Evolutionary conservation across 306 rosid genomes (phyloP), one percentile per base, ranked within the genome.

Genomic region (Gastrolobium villosum): DNA sequence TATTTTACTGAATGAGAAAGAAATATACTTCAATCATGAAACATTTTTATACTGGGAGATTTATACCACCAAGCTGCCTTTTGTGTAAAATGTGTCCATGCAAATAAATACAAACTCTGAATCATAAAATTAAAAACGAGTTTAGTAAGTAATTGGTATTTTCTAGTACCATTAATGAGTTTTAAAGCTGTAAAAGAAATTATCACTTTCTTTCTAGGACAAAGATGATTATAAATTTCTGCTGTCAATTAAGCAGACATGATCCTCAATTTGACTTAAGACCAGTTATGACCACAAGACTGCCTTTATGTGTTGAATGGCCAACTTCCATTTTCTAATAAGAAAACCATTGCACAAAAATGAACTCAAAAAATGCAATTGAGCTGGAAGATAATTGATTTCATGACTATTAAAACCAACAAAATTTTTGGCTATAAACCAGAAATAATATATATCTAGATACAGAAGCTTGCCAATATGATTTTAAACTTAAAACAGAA

Each of bases 401-500:
- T 13, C 26, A 49, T n/a, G 55, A 13, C 55, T 13, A 49, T n/a
- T 14, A 14, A 49, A 49, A 49, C 55, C 20, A 5, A 11, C 55
- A 13, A 49, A 49, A 4, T n/a, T 61, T 44, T 6, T 26, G n/a
- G 26, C 63, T 65, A 13, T 30, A 4, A 43, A 32, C 81, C 20
- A n/a, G 1, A 76, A 30, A 41, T 14, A 54, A 79, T 31, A 60
- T 43, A 31, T 3, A 59, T 80, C 31, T n/a, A 78, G 39, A 68
- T 63, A 74, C 30, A 78, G 70, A 40, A 70, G 49, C 50, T 34
- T n/a, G 35, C 30, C 5, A 11, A 69, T 45, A 34, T 56, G 56
- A 76, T 75, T 73, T 45, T 13, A 77, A 64, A 65, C 45, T 30
- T 44, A 44, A 65, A 79, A 50, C 56, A 32, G 37, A 75, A 61